phyloP scores from a whole-genome alignment of 2,329 filamentous ascomycete genomes.

The Fusarium hainanense region DNA sequence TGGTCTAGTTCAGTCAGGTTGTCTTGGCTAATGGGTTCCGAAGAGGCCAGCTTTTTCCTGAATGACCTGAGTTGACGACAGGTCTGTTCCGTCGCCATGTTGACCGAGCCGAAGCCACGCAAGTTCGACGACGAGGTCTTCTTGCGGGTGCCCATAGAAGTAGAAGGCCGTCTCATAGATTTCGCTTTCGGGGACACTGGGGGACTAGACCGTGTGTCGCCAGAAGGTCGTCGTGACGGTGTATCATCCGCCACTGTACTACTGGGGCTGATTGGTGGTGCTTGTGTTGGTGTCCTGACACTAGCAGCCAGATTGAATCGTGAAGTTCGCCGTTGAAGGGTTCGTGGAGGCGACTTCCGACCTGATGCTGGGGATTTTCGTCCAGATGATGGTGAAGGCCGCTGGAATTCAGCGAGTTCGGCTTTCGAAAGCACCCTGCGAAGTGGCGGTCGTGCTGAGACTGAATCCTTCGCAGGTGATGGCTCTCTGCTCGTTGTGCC shows the following conservation, averaged over 20 bases:
- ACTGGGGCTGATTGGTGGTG: conserved; percentile 56
- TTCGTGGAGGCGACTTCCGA: conserved; percentile 66
- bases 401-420: conserved; percentile 84
- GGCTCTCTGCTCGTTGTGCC: conserved; percentile 61
- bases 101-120: conserved; percentile 66
- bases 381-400: conserved; percentile 59
- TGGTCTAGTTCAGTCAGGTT: conserved; percentile 71
- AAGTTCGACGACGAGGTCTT: conserved; percentile 61
- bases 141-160: conserved; percentile 63
- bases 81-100: conserved; percentile 72
- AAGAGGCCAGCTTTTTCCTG: conserved; percentile 69
- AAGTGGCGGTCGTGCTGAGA: conserved; percentile 76
- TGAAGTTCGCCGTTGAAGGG: conserved; percentile 66
- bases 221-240: conserved; percentile 61
- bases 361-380: conserved; percentile 62
- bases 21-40: conserved; percentile 67
- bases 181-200: conserved; percentile 62
- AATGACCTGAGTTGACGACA: conserved; percentile 71
- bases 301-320: conserved; percentile 57
- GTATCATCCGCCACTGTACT: conserved; percentile 56
- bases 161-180: conserved; percentile 63
- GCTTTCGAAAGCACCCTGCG: conserved; percentile 87
- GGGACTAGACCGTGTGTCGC: conserved; percentile 59
- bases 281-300: conserved; percentile 53
- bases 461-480: conserved; percentile 64